These are phyloP conservation scores for Zygosaccharomyces siamensis DNA, from an alignment of 805 yeast species.

Conservation along the genomic window DNA sequence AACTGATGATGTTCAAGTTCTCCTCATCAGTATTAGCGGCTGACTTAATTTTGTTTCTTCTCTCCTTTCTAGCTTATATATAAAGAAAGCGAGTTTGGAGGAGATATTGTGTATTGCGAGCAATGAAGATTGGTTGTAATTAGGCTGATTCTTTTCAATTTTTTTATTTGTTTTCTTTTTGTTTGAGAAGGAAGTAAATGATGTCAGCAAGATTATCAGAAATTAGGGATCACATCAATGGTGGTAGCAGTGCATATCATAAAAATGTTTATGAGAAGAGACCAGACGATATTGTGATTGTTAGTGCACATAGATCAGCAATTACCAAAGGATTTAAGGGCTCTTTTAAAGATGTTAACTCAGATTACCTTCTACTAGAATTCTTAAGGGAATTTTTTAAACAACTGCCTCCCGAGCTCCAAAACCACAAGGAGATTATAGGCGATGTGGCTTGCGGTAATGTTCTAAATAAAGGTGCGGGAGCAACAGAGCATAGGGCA, in stretches of 20 bases:
- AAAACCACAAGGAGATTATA: constrained; percentile 51
- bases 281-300: constrained; percentile 87
- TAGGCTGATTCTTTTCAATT: too few relatives aligned
- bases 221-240: constrained; percentile 28
- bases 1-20: too few relatives aligned
- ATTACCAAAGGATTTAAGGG: constrained; percentile 86
- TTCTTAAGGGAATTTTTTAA: constrained; percentile 60
- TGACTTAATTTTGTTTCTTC: too few relatives aligned
- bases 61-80: too few relatives aligned
- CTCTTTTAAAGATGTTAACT: constrained; percentile 70
- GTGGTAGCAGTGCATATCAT: constrained; percentile 10
- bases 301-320: constrained; percentile 87
- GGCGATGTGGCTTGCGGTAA: constrained; percentile 90
- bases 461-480: constrained; percentile 88
- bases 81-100: too few relatives aligned
- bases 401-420: constrained; percentile 38
- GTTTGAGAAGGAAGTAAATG: not conserved
- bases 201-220: constrained; percentile 32
- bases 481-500: constrained; percentile 91
- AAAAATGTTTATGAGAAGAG: constrained; percentile 39
- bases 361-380: constrained; percentile 70
- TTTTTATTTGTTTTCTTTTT: too few relatives aligned
- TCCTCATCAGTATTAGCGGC: too few relatives aligned
- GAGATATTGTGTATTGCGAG: too few relatives aligned
- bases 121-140: too few relatives aligned